Evolutionary conservation across 2,329 filamentous ascomycete species (phyloP), one percentile per base, ranked within the genome.

Genomic region (Colletotrichum chlorophyti): DNA sequence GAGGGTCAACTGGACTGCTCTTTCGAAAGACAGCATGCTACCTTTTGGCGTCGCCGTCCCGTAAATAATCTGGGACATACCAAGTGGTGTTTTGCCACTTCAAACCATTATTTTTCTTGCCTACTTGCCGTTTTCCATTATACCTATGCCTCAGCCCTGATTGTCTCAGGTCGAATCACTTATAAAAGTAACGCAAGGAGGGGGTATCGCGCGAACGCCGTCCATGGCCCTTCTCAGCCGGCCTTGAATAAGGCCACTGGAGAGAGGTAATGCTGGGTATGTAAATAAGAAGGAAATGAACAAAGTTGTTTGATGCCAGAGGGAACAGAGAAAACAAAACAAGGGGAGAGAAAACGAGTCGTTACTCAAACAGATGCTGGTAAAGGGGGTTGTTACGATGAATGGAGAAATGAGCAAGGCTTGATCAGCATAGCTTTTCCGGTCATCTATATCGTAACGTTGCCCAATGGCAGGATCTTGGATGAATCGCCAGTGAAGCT

Each of bases 401-500:
- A 17, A 32, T 21, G 47, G 45, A 40, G 51, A 49, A 38, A 19
- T 19, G 24, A 21, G 37, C 45, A 24, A 23, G 23, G 42, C 23
- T 21, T 12, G 12, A 38, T 38, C 34, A n/a, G 43, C 27, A 34
- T 42, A 35, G 31, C 34, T 47, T 31, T 55, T 43, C 41, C 31
- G n/a, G 41, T 42, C 31, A 45, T 24, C 72, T 62, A 76, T 29
- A 76, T 65, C 54, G 70, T 67, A 63, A 83, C 75, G 58, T 76
- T 72, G 64, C 84, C 83, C 63, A 88, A 75, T 51, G 80, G 79
- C 41, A 91, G 75, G 45, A 90, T 79, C 74, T 85, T 87, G 65
- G 83, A 84, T 62, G 79, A 77, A 72, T 91, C 88, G 64, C 80
- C 83, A 24, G 87, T 76, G 66, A 91, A 90, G 52, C 80, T 80